A percentile compares a stretch with the other conserved stretches of the same genome.
These are phyloP conservation scores for Moricandia moricandioides DNA, from an alignment of 345 rosid species.

Conservation along the genomic window DNA sequence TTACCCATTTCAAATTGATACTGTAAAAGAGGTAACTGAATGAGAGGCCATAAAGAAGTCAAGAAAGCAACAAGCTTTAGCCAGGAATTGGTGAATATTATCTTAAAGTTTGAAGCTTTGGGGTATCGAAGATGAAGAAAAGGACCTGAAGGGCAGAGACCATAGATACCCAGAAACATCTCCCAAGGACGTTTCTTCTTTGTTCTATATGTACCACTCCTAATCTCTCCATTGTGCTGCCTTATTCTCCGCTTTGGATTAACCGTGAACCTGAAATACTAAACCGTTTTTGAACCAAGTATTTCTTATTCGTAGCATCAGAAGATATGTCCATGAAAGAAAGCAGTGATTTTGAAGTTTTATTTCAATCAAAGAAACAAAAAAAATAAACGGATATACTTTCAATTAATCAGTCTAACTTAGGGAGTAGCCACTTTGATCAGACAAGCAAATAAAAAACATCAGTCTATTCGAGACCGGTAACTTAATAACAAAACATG, in stretches of 20 bases:
- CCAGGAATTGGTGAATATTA: not conserved
- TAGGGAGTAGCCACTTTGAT: not conserved
- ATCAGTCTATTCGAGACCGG: not conserved
- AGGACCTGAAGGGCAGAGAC: conserved; percentile 90
- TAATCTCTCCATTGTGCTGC: conserved; percentile 88
- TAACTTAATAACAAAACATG: not conserved
- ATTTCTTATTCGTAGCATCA: too few species aligned
- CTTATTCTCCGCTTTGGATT: conserved; percentile 81
- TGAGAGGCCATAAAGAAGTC: not conserved
- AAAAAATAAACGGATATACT: too few species aligned
- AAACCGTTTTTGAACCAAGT: too few species aligned
- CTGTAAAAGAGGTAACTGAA: not conserved
- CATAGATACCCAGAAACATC: conserved; percentile 81
- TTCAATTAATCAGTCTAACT: too few species aligned
- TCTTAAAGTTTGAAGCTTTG: not conserved
- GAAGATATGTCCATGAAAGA: too few species aligned
- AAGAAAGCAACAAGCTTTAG: not conserved
- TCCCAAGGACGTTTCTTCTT: conserved; percentile 90
- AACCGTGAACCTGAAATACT: conserved; percentile 67
- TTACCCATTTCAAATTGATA: not conserved
- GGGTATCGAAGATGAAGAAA: not conserved
- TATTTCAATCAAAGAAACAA: too few species aligned
- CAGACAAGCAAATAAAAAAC: not conserved
- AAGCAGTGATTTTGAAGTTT: too few species aligned
- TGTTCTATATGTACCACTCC: conserved; percentile 82